Percentiles rank a stretch among this genome's conserved stretches.
Conservation (phyloP, 1,139 yeast species). For the Blastobotrys persicus region DNA sequence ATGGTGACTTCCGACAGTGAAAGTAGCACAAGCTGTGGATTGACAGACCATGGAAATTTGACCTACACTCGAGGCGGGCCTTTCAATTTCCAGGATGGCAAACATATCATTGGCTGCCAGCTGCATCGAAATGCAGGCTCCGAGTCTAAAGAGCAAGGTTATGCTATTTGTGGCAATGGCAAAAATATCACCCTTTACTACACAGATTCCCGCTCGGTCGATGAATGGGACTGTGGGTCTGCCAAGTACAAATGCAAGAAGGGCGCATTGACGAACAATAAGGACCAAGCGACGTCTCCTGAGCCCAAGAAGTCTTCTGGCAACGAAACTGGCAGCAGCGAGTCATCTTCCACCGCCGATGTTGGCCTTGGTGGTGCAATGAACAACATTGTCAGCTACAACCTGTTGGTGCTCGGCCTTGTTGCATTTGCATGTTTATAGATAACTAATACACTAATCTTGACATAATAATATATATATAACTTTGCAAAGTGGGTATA, state of each 20-base stretch:
- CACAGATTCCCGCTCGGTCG: conserved; percentile 4
- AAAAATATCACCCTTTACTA: conserved; percentile 4
- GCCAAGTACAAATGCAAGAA: conserved; percentile 6
- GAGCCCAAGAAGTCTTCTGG: neutral
- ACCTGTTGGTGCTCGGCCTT: neutral
- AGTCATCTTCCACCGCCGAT: neutral
- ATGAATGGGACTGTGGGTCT: conserved; percentile 2
- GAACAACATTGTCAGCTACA: neutral
- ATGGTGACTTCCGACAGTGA: conserved; percentile 3
- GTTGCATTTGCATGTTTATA: neutral
- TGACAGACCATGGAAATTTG: conserved; percentile 3
- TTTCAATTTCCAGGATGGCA: neutral
- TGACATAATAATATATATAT: too few relatives aligned
- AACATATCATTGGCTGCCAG: conserved; percentile 1
- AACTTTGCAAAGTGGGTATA: too few relatives aligned
- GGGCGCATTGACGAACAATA: conserved; percentile 4
- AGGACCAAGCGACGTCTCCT: conserved; percentile 1
- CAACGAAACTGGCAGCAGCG: neutral
- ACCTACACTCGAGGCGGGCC: conserved; percentile 2
- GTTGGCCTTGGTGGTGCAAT: neutral
- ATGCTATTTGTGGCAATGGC: conserved; percentile 1
- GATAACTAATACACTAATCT: neutral
- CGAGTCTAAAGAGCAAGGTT: neutral
- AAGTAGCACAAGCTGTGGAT: neutral
- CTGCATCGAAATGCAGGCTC: neutral